These are phyloP conservation scores for Punica granatum DNA, from an alignment of 345 rosid species.

Conservation along the genomic window DNA sequence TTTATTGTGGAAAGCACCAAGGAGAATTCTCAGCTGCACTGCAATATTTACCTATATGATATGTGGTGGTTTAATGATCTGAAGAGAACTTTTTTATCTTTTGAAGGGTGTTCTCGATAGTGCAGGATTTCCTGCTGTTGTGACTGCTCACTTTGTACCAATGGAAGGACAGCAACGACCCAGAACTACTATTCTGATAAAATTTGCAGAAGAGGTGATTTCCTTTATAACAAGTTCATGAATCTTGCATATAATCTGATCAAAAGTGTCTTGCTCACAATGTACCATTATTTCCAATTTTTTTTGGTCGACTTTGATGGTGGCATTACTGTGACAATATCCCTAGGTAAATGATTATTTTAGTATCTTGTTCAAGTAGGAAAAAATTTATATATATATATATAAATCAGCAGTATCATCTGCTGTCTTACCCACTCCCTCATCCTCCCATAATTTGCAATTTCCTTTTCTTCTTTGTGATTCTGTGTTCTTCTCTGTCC, in stretches of 20 bases:
- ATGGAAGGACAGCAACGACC: conserved; percentile 97
- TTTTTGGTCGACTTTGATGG: not conserved
- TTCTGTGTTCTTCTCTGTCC: too few species aligned
- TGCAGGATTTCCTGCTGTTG: conserved; percentile 94
- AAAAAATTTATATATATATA: too few species aligned
- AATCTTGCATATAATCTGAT: not conserved
- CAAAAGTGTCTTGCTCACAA: not conserved
- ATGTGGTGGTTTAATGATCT: not conserved
- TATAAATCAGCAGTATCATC: not conserved
- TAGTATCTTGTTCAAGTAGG: not conserved
- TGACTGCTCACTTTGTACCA: conserved; percentile 98
- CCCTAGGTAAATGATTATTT: not conserved
- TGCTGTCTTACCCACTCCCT: not conserved
- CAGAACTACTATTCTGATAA: conserved; percentile 92
- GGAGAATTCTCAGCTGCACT: not conserved
- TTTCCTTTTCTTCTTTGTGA: not conserved
- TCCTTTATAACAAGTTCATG: not conserved
- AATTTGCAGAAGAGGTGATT: conserved; percentile 91
- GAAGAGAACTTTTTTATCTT: conserved; percentile 1
- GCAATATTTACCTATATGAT: not conserved
- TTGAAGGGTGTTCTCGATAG: conserved; percentile 84
- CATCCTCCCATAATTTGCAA: not conserved
- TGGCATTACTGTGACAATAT: not conserved
- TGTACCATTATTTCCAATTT: not conserved
- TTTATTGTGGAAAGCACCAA: not conserved